Evolutionary conservation across 2,329 filamentous ascomycete species (phyloP).

Genomic region (Zymoseptoria tritici): DNA sequence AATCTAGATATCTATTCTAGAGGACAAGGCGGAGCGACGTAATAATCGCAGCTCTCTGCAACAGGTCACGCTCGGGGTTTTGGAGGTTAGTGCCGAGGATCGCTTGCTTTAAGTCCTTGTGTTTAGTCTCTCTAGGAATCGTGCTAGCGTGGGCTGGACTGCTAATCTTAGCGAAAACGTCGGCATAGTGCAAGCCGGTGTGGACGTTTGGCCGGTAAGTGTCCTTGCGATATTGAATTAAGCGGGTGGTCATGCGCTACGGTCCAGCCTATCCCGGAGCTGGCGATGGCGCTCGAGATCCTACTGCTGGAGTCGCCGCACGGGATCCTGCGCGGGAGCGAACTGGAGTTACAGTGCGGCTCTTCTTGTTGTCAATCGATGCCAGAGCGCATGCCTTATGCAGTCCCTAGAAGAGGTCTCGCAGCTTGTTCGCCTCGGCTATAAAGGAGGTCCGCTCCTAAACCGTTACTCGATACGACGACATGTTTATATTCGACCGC

Average conservation of each 20-base stretch:
- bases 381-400: not conserved
- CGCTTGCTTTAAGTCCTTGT: not conserved
- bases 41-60: not conserved
- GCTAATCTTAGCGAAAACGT: not conserved
- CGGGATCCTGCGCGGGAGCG: too few relatives aligned
- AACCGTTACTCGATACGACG: not conserved
- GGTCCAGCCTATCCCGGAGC: not conserved
- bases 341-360: too few relatives aligned
- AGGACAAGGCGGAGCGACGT: not conserved
- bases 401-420: not conserved
- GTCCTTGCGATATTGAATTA: not conserved
- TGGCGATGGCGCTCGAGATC: too few relatives aligned
- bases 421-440: not conserved
- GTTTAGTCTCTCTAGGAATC: not conserved
- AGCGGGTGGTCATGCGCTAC: too few relatives aligned
- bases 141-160: not conserved
- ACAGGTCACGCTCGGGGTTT: not conserved
- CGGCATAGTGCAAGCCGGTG: not conserved
- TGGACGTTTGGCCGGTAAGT: not conserved
- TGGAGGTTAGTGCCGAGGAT: not conserved
- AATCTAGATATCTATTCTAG: not conserved
- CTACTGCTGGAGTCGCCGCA: not conserved
- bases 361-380: not conserved
- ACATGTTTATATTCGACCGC: slow-evolving; percentile 1
- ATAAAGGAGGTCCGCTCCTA: not conserved